Evolutionary conservation across 257 asterid genomes (phyloP).

Genomic region (Solanum ossicruentum): DNA sequence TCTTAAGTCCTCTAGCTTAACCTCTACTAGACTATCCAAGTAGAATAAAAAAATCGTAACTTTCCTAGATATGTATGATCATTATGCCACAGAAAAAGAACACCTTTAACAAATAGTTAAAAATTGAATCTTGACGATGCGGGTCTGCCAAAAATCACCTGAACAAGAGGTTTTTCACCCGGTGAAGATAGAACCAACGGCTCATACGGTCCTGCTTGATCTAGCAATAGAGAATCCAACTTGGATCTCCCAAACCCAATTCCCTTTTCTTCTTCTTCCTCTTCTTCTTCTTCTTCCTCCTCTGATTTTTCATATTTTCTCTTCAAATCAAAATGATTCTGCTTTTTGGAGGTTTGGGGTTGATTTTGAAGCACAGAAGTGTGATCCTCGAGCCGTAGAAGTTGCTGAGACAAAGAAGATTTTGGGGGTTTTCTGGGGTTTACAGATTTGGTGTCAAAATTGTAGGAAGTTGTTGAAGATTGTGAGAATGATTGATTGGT

Average conservation of each 20-base stretch:
- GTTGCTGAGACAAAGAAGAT: slow-evolving; percentile 64
- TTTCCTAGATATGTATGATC: neutral
- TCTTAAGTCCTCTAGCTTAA: neutral
- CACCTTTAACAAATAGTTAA: neutral
- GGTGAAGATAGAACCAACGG: slow-evolving; percentile 58
- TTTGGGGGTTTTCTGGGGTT: slow-evolving; percentile 72
- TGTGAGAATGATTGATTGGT: slow-evolving; percentile 14
- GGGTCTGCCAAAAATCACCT: slow-evolving; percentile 33
- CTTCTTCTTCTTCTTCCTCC: slow-evolving; percentile 7
- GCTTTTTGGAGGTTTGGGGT: slow-evolving; percentile 9
- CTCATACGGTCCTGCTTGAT: slow-evolving; percentile 56
- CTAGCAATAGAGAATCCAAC: slow-evolving; percentile 31
- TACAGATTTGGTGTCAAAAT: slow-evolving; percentile 19
- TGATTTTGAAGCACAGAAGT: slow-evolving; percentile 9
- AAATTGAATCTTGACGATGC: neutral
- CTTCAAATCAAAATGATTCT: slow-evolving; percentile 15
- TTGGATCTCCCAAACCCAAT: slow-evolving; percentile 15
- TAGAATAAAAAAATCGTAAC: neutral
- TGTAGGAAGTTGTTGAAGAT: slow-evolving; percentile 7
- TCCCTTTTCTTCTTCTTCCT: slow-evolving; percentile 5
- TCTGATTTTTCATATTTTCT: neutral
- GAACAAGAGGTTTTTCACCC: slow-evolving; percentile 39
- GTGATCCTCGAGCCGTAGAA: slow-evolving; percentile 48
- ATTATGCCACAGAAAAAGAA: neutral
- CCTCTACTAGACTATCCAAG: neutral